Conservation (phyloP, 202 grass and related monocot species). For the Digitaria exilis region DNA sequence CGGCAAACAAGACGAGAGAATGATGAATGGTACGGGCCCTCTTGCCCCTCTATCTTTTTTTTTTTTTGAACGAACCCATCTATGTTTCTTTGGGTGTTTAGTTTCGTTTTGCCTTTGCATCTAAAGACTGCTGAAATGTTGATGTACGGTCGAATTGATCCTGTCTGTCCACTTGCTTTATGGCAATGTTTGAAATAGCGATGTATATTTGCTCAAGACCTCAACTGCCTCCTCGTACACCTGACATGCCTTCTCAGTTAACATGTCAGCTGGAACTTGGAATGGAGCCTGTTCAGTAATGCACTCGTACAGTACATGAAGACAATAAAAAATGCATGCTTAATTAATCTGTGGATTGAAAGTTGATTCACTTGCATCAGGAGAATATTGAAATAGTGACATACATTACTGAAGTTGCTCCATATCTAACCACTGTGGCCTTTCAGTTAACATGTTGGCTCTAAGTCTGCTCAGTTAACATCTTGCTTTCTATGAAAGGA, state of each 20-base stretch:
- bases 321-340: background rate
- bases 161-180: background rate
- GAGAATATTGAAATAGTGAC: background rate
- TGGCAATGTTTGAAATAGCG: background rate
- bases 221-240: no score
- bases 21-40: background rate
- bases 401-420: background rate
- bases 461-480: background rate
- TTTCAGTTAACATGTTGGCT: background rate
- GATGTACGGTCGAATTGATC: background rate
- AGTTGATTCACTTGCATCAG: background rate
- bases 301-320: background rate
- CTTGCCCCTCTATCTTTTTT: no score
- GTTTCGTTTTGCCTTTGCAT: background rate
- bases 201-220: no score
- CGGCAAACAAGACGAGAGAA: background rate
- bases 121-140: background rate
- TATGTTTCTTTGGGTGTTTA: background rate
- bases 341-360: background rate
- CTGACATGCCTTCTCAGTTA: no score
- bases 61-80: no score
- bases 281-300: no score
- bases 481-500: background rate
- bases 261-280: background rate
- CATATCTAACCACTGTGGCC: background rate